These are phyloP conservation scores for Penicillium sclerotiorum DNA, from an alignment of 2,329 filamentous ascomycete genomes.

Conservation along the genomic window DNA sequence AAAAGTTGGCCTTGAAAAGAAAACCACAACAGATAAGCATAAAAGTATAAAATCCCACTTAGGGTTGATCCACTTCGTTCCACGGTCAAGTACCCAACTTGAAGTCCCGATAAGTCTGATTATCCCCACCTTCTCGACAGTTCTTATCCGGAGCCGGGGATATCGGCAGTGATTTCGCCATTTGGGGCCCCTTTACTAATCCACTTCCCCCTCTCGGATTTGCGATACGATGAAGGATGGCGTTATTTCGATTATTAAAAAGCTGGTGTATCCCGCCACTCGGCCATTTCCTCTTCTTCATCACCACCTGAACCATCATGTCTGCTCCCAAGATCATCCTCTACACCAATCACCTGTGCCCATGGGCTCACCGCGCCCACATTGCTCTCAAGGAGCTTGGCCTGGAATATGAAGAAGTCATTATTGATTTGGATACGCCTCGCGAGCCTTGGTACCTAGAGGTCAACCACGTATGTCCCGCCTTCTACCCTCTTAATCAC, in stretches of 20 bases:
- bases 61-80: neutral
- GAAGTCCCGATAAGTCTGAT: neutral
- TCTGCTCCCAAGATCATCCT: conserved; percentile 59
- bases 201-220: conserved; percentile 22
- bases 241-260: conserved; percentile 5
- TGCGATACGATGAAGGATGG: conserved; percentile 20
- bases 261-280: neutral
- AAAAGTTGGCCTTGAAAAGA: conserved; percentile 14
- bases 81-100: neutral
- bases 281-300: conserved; percentile 9
- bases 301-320: conserved; percentile 26
- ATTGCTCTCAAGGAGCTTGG: conserved; percentile 69
- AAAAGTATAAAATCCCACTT: neutral
- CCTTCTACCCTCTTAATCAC: neutral
- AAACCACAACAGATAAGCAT: neutral
- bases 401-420: conserved; percentile 68
- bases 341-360: conserved; percentile 71
- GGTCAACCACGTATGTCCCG: conserved; percentile 64
- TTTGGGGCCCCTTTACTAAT: conserved; percentile 29
- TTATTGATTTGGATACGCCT: conserved; percentile 70
- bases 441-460: conserved; percentile 73
- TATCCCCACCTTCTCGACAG: conserved; percentile 15
- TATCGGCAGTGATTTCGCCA: conserved; percentile 16
- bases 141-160: conserved; percentile 16
- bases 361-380: conserved; percentile 75